phyloP scores from a whole-genome alignment of 768 basidiomycete species.

The Rhizopogon vulgaris region DNA sequence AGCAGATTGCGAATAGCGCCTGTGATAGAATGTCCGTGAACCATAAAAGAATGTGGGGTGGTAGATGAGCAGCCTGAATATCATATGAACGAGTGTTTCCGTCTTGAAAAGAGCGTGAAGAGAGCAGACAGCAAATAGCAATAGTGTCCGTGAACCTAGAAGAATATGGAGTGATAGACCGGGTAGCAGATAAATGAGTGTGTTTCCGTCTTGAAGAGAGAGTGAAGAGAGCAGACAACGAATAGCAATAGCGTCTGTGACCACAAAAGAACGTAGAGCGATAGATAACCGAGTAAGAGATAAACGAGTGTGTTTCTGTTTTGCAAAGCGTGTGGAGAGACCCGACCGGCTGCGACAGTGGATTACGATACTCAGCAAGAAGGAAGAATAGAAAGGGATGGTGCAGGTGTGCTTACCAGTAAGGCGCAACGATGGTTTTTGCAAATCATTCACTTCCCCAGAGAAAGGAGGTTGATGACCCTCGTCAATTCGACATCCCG shows the following conservation, averaged over 20 bases:
- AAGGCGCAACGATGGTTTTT: background rate
- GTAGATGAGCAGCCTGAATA: background rate
- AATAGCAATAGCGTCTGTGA: too few species aligned
- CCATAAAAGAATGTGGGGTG: background rate
- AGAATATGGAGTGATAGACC: background rate
- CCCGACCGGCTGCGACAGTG: slow-evolving; percentile 1
- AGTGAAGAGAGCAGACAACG: too few species aligned
- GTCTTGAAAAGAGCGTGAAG: background rate
- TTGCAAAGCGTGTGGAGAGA: background rate
- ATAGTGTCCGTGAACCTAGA: background rate
- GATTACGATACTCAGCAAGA: background rate
- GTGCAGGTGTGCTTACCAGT: background rate
- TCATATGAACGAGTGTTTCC: background rate
- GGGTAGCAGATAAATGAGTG: background rate
- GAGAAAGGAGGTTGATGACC: slow-evolving; percentile 51
- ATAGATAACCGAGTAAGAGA: too few species aligned
- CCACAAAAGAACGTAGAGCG: background rate
- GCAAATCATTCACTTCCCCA: background rate
- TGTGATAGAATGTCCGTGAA: background rate
- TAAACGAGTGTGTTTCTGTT: background rate
- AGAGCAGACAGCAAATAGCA: background rate
- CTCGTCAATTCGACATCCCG: slow-evolving; percentile 47
- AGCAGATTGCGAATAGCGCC: background rate
- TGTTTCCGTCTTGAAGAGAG: background rate
- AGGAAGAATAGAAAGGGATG: too few species aligned